Conservation (phyloP, 495 filamentous ascomycete genomes). For the Xylaria cubensis region DNA sequence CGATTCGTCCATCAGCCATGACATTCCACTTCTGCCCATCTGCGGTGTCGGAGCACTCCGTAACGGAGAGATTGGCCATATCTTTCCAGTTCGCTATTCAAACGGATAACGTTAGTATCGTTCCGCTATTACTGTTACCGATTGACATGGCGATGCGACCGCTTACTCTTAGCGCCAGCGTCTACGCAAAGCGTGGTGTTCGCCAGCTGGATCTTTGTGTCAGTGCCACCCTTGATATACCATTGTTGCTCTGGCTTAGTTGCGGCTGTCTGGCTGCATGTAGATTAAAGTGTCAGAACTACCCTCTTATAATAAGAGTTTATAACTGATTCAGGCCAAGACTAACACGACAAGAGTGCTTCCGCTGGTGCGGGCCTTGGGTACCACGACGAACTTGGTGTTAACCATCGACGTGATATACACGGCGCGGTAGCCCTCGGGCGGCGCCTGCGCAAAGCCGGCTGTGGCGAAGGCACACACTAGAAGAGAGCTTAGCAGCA, state of each 20-base stretch:
- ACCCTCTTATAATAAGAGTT: neutral
- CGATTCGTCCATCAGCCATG: slow-evolving; percentile 57
- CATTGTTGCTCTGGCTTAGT: slow-evolving; percentile 56
- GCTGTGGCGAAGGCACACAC: slow-evolving; percentile 52
- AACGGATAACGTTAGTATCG: neutral
- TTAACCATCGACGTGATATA: slow-evolving; percentile 59
- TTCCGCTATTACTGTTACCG: neutral
- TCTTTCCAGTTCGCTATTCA: slow-evolving; percentile 58
- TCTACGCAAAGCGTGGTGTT: slow-evolving; percentile 56
- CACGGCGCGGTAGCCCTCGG: slow-evolving; percentile 54
- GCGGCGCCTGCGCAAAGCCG: slow-evolving; percentile 50
- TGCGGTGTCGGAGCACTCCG: slow-evolving; percentile 49
- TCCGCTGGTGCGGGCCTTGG: slow-evolving; percentile 46
- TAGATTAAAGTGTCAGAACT: neutral
- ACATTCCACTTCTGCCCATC: slow-evolving; percentile 54
- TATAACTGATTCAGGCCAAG: neutral
- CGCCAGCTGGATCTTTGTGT: slow-evolving; percentile 54
- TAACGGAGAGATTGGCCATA: slow-evolving; percentile 54
- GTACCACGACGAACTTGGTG: slow-evolving; percentile 57
- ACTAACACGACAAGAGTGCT: slow-evolving; percentile 53
- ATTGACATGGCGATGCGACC: neutral
- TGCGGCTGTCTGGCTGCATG: slow-evolving; percentile 47
- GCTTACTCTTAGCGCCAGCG: slow-evolving; percentile 54
- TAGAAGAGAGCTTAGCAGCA: slow-evolving; percentile 49
- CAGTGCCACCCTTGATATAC: slow-evolving; percentile 50